These are phyloP conservation scores for Aureobasidium sp. DNA, from an alignment of 2,329 filamentous ascomycete species.

Conservation along the genomic window DNA sequence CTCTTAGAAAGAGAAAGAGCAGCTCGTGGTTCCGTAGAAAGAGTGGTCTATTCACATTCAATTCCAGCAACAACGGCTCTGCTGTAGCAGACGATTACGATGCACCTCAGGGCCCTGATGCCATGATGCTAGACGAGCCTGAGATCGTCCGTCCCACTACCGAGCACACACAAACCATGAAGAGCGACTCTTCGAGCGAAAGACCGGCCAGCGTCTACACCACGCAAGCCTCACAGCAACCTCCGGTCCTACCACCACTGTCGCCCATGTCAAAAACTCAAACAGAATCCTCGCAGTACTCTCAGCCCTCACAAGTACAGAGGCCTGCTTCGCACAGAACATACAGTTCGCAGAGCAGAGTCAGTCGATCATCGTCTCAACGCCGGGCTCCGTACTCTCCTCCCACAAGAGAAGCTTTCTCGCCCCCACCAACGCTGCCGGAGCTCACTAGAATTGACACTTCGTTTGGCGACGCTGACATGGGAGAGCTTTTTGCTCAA, in stretches of 20 bases:
- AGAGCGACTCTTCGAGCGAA: neutral
- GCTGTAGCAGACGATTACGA: neutral
- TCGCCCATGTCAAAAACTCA: conserved; percentile 7
- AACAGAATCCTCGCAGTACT: conserved; percentile 2
- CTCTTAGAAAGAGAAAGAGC: conserved; percentile 25
- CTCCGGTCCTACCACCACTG: neutral
- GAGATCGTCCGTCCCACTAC: neutral
- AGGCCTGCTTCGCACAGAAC: conserved; percentile 1
- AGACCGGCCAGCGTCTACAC: neutral
- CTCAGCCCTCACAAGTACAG: neutral
- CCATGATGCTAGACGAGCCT: neutral
- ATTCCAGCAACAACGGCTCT: neutral
- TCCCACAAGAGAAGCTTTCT: neutral
- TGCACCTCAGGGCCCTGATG: neutral
- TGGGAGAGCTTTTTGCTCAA: conserved; percentile 9
- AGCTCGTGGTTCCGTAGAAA: conserved; percentile 32
- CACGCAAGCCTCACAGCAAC: neutral
- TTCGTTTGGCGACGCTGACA: conserved; percentile 9
- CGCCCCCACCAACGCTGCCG: conserved; percentile 6
- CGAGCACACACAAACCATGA: neutral
- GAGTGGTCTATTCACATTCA: conserved; percentile 27
- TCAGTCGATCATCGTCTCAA: neutral
- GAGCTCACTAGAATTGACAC: conserved; percentile 14
- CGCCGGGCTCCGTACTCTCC: neutral
- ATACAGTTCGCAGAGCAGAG: conserved; percentile 6